Evolutionary conservation across 2,329 filamentous ascomycete genomes (phyloP).

Genomic region (Sporothrix schenckii): DNA sequence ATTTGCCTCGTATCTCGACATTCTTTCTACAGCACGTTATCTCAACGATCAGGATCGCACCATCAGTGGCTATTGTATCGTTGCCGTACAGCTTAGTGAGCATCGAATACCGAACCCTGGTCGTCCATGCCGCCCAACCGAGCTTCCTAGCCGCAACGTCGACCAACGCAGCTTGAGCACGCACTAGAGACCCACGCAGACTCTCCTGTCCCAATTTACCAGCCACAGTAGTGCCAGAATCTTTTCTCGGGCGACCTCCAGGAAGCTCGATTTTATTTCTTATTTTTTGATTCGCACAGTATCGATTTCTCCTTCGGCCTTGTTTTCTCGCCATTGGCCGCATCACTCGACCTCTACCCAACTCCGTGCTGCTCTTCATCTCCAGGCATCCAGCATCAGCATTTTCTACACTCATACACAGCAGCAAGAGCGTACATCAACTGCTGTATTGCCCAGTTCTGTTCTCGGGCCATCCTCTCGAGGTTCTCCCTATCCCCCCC

Average conservation of each 20-base stretch:
- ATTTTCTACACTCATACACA: neutral
- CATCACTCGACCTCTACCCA: neutral
- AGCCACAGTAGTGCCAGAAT: slow-evolving; percentile 6
- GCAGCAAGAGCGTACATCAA: neutral
- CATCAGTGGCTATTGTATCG: neutral
- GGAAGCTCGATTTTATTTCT: neutral
- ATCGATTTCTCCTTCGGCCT: neutral
- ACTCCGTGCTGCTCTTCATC: neutral
- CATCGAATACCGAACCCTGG: slow-evolving; percentile 17
- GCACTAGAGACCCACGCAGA: slow-evolving; percentile 14
- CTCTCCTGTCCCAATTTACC: slow-evolving; percentile 14
- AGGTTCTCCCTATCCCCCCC: neutral
- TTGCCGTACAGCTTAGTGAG: slow-evolving; percentile 1
- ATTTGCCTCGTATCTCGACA: neutral
- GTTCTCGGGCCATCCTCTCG: neutral
- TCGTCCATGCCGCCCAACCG: neutral
- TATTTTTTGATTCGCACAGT: neutral
- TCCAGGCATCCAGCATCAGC: neutral
- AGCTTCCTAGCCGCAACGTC: slow-evolving; percentile 19
- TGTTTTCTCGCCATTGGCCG: neutral
- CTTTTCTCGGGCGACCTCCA: neutral
- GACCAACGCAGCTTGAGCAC: slow-evolving; percentile 21
- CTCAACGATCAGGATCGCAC: neutral
- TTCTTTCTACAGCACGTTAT: neutral
- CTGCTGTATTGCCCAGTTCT: neutral